A percentile compares a stretch with the other conserved stretches of the same genome.
These are phyloP conservation scores for Didymella glomerata DNA, from an alignment of 2,329 filamentous ascomycete genomes.

Conservation along the genomic window DNA sequence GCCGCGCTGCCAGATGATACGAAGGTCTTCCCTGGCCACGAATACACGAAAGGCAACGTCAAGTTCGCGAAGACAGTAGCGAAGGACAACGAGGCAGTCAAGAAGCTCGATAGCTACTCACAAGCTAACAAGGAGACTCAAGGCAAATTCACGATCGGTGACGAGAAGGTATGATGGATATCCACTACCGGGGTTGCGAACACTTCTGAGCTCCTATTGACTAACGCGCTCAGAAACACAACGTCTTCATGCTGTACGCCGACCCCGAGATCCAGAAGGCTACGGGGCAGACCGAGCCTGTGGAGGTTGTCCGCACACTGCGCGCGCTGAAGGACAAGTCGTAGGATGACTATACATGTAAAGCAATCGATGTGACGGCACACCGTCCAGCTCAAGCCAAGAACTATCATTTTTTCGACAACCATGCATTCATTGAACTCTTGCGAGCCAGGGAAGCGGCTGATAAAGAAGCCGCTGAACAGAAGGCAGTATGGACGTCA, in stretches of 20 bases:
- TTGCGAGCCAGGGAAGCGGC: conserved; percentile 1
- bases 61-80: conserved; percentile 83
- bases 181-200: too few relatives aligned
- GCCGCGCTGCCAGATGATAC: conserved; percentile 86
- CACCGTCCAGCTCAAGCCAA: neutral
- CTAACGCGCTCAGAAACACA: conserved; percentile 71
- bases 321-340: conserved; percentile 84
- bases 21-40: conserved; percentile 91
- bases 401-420: conserved; percentile 1
- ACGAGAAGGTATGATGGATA: conserved; percentile 78
- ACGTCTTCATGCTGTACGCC: conserved; percentile 94
- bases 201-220: neutral
- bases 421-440: conserved; percentile 4
- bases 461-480: neutral
- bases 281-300: conserved; percentile 80
- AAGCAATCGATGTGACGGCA: neutral
- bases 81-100: conserved; percentile 71
- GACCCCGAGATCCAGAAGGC: conserved; percentile 85
- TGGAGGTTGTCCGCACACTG: conserved; percentile 84
- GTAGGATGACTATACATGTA: conserved; percentile 24
- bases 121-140: conserved; percentile 86
- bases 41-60: conserved; percentile 97
- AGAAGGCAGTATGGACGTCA: neutral
- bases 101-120: conserved; percentile 79
- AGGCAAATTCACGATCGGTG: conserved; percentile 94